Conservation (phyloP, 2,329 filamentous ascomycete species). For the Cytospora leucostoma region DNA sequence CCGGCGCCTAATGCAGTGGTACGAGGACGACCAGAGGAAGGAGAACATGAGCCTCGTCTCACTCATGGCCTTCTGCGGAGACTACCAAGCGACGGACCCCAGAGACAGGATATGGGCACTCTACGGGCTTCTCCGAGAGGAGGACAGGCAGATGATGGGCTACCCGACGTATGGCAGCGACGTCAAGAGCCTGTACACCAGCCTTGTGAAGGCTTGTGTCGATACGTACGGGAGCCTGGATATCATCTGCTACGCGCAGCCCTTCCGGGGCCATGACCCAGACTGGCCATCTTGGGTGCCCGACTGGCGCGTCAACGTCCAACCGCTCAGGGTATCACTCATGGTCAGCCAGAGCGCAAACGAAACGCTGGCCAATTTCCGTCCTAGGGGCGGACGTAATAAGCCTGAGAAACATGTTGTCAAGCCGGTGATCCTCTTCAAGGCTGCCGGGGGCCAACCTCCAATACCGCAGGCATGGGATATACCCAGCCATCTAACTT, state of each 20-base stretch:
- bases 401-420: not conserved
- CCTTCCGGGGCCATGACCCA: not conserved
- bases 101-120: conserved; percentile 21
- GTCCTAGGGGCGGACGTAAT: not conserved
- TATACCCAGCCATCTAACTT: not conserved
- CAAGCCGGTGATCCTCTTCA: not conserved
- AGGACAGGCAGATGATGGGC: conserved; percentile 19
- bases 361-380: conserved; percentile 19
- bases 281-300: conserved; percentile 22
- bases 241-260: conserved; percentile 18
- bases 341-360: conserved; percentile 23
- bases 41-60: conserved; percentile 18
- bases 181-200: conserved; percentile 11
- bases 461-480: not conserved
- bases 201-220: conserved; percentile 16
- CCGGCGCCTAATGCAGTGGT: conserved; percentile 18
- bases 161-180: conserved; percentile 18
- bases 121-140: conserved; percentile 12
- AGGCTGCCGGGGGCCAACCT: conserved; percentile 2
- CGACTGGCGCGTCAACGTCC: conserved; percentile 15
- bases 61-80: conserved; percentile 19
- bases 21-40: conserved; percentile 7
- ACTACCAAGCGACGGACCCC: conserved; percentile 17
- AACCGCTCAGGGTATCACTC: conserved; percentile 16
- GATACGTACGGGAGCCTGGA: conserved; percentile 12